Evolutionary conservation across 2,329 filamentous ascomycete species (phyloP), one percentile per base, ranked within the genome.

Genomic region (Kalaharituber pfeilii): DNA sequence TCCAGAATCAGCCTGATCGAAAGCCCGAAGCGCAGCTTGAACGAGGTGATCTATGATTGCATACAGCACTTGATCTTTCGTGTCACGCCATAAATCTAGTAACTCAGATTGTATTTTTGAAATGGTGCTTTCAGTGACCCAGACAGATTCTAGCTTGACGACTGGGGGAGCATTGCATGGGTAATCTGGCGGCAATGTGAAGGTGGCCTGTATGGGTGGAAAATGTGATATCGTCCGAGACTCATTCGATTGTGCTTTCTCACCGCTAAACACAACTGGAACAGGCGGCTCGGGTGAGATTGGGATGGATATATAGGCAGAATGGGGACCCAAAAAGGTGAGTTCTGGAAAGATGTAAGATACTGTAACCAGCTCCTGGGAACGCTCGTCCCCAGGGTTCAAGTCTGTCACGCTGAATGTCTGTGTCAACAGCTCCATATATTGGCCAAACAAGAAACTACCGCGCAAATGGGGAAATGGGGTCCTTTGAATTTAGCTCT

Each of bases 311-410:
- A 65, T 56, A 11, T 58, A 58, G 20, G 60, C 77, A 5, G 73
- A 75, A 53, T 81, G 70, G 8, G 76, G 71, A 42, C 72, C 69
- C 29, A 67, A 68, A 9, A 79, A 74, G 58, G 73, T 72, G 39
- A 83, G 74, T 66, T 83, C 80, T n/a, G 80, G 80, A 59, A 75
- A 84, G 62, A 84, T 83, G 58, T 79, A 77, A 54, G 72, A 69
- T 54, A 83, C 72, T 13, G 78, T 75, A 62, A 72, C 74, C 53
- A 83, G 70, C 69, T 83, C 80, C 49, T 73, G 69, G 53, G 71
- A 66, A 50, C 80, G 77, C 59, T 72, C 69, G 62, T 79, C 74
- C 62, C 75, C 72, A 59, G 66, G 68, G 55, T 68, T 68, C 53
- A 68, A 18, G 15, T 50, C 47, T n/a, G n/a, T n/a, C n/a, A n/a